These are phyloP conservation scores for Pichiaceae sp. DNA, from an alignment of 1,139 yeast genomes.

Conservation along the genomic window DNA sequence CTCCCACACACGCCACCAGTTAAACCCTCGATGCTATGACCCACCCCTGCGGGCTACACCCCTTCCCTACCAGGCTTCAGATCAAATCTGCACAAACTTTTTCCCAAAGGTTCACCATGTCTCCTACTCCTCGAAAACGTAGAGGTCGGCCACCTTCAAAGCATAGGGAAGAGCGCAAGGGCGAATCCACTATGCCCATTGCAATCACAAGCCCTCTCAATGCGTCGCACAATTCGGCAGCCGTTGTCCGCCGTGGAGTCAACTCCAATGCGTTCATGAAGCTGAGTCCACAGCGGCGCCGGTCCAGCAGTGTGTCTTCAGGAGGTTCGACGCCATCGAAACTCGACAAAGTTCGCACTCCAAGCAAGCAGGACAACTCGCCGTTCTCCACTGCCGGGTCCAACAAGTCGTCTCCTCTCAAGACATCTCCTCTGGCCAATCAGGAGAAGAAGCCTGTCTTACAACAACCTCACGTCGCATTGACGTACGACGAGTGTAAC, in stretches of 20 bases:
- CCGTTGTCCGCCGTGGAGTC: constrained; percentile 22
- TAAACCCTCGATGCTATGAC: too few species aligned
- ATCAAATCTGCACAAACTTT: too few species aligned
- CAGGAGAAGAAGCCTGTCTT: background rate
- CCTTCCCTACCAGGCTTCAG: too few species aligned
- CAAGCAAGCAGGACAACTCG: background rate
- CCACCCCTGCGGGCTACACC: too few species aligned
- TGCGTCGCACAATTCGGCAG: constrained; percentile 4
- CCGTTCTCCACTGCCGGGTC: constrained; percentile 3
- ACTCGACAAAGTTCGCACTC: background rate
- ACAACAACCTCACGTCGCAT: background rate
- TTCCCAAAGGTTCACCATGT: too few species aligned
- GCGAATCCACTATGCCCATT: constrained; percentile 18
- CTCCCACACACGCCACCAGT: too few species aligned
- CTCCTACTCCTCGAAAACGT: constrained; percentile 14
- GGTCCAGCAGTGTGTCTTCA: constrained; percentile 5
- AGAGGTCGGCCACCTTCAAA: constrained; percentile 24
- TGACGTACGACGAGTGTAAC: constrained; percentile 4
- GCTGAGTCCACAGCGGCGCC: constrained; percentile 20
- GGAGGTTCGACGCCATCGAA: constrained; percentile 7
- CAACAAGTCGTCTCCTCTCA: constrained; percentile 11
- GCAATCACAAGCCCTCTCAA: constrained; percentile 13
- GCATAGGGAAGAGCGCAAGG: constrained; percentile 13
- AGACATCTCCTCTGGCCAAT: constrained; percentile 12
- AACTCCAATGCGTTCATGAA: constrained; percentile 26